Evolutionary conservation across 108 stramenopile species (phyloP).

Genomic region (Aureococcus anophagefferens): DNA sequence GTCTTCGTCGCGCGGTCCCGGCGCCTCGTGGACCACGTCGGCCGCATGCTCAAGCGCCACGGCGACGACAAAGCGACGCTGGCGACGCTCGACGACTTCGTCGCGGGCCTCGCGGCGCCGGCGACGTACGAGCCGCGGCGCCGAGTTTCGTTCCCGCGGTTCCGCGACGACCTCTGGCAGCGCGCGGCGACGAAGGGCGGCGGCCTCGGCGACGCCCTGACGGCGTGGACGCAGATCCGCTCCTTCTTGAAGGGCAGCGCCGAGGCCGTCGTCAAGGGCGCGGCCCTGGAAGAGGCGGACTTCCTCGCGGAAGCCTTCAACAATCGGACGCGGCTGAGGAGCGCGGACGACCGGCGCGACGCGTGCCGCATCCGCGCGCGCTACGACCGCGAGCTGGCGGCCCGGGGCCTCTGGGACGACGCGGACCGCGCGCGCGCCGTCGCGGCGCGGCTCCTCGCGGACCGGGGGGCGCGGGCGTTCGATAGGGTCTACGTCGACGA

Average conservation of each 20-base stretch:
- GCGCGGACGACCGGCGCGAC: not conserved
- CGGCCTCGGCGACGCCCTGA: no score
- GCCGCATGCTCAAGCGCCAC: no score
- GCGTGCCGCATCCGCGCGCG: not conserved
- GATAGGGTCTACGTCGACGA: conserved; percentile 16
- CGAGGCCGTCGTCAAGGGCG: not conserved
- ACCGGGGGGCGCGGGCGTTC: not conserved
- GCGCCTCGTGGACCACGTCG: not conserved
- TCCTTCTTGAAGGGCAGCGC: not conserved
- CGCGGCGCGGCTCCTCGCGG: not conserved
- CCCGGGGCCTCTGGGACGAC: not conserved
- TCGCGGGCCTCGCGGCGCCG: no score
- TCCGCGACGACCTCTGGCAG: no score
- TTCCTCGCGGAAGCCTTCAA: not conserved
- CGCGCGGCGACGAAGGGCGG: no score
- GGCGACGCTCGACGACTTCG: no score
- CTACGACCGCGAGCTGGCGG: not conserved
- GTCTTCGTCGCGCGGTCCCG: not conserved
- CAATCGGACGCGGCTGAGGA: not conserved
- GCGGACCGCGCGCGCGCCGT: not conserved
- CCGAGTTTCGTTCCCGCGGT: no score
- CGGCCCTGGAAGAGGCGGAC: not conserved
- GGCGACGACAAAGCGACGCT: no score
- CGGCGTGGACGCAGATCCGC: not conserved
- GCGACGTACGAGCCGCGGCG: no score